phyloP scores from a whole-genome alignment of 129 eudicot species.

The Ambrosia trifida region DNA sequence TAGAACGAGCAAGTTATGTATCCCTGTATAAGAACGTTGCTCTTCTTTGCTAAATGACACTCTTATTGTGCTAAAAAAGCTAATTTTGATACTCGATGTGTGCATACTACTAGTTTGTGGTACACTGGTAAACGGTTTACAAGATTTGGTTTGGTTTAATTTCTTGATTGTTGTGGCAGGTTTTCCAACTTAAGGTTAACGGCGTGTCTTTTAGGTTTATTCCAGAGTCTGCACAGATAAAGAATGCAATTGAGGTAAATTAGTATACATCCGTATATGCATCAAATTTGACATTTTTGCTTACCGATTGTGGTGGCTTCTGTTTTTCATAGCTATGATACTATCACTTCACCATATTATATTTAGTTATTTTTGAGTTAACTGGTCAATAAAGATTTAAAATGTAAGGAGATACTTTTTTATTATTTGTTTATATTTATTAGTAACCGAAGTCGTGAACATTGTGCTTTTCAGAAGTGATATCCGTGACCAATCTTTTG shows the following conservation, averaged over 20 bases:
- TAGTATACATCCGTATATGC: conserved; percentile 1
- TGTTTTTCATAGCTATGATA: conserved; percentile 6
- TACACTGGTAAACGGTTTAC: background rate
- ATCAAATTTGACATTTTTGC: background rate
- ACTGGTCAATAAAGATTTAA: background rate
- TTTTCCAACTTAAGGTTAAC: conserved; percentile 69
- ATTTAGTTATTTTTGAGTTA: conserved; percentile 5
- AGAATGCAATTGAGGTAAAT: conserved; percentile 74
- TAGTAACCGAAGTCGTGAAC: background rate
- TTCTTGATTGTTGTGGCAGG: conserved; percentile 47
- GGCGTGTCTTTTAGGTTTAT: conserved; percentile 89
- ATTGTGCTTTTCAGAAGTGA: background rate
- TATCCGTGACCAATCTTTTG: too few species aligned
- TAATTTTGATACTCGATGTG: background rate
- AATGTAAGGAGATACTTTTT: background rate
- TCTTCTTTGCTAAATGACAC: background rate
- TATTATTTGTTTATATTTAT: background rate
- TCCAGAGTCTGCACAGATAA: conserved; percentile 76
- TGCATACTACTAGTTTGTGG: background rate
- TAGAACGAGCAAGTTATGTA: background rate
- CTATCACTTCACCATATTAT: background rate
- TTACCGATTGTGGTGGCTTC: conserved; percentile 11
- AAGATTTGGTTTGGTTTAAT: conserved; percentile 13
- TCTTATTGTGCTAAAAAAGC: background rate
- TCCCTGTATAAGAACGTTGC: too few species aligned